Evolutionary conservation across 78 protist species (phyloP), one percentile per base, ranked within the genome.

Genomic region (Tieghemostelium lacteum): DNA sequence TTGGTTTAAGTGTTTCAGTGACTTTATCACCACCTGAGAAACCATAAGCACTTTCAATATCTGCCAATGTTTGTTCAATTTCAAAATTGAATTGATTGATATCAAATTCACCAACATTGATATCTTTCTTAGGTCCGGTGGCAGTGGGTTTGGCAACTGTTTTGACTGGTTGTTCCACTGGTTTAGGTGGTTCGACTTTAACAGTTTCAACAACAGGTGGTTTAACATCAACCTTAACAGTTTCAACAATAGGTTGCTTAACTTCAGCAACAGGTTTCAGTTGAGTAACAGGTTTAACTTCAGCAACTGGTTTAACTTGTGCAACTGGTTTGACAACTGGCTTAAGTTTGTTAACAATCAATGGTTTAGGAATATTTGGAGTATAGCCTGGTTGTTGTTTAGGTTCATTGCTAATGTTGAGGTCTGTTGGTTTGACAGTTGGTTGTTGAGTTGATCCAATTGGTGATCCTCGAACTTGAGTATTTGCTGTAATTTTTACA

Each of bases 1-100:
- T 7, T 57, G 8, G 29, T 19, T 14, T 57, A 57, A 57, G 33
- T 16, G 12, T 22, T n/a, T 7, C 63, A 57, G 8, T 22, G 17
- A 22, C 8, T 57, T 45, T n/a, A n/a, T 42, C 26, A 39, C 31
- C 33, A 31, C 5, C 55, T 66, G 73, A 1, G 12, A 20, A 24
- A 20, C 55, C 1, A 8, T 6, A 17, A 28, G 67, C n/a, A 14
- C 14, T 40, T 22, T 83, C 71, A 58, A 83, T 83, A 70, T 83
- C 91, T 40, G 36, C 42, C 10, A 83, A 57, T 69, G 91, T 65
- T 36, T 69, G 63, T 57, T 83, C 91, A 64, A 78, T 66, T 36
- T 78, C 76, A 1, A 26, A 16, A 8, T 49, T 78, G 33, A 67
- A 83, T 16, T 54, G 14, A 34, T 66, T 14, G 19, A 64, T 55